Base-by-base conservation (phyloP, 2,329 filamentous ascomycete species). In the Sporothrix variecibatus region DNA sequence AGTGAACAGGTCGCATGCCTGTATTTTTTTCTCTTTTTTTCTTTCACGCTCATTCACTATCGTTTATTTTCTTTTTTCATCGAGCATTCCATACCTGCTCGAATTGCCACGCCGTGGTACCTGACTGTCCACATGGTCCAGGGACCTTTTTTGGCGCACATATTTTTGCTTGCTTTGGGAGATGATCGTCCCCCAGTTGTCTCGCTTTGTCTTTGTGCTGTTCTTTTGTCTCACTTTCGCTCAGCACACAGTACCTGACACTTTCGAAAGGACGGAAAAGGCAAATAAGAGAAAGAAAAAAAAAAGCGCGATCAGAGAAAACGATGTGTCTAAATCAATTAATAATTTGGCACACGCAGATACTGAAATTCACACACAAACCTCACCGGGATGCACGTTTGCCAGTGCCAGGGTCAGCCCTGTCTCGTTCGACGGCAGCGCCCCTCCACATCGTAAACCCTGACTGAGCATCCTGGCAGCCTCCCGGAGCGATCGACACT, bases 401-500 rank as follows among this genome's bases (percentile, higher is more conserved):
- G 38, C 62, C 62, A 17, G 62, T 65, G 38, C 38, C 38, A 46
- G 62, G 38, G 62, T 28, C 62, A 46, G 62, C 62, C 38, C 62
- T 67, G 62, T 67, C 23, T 67, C 6, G 12, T 26, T 23, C 38
- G 56, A 34, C 28, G 5, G 12, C 28, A 17, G 15, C 34, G 34
- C 58, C 58, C 58, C 7, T 62, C 58, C 31, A n/a, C 28, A 15
- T 17, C 8, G 28, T 62, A 62, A 40, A 46, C 23, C n/a, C 62
- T 65, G 62, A 26, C 62, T 65, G 62, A 43, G 23, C 62, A 65
- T 46, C 62, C 62, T 38, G 38, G 62, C 23, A 65, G 62, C 62
- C n/a, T 65, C 23, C 62, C 62, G 62, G 23, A 43, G 12, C 9
- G 62, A 65, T 65, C 62, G 38, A 64, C 62, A 65, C 31, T 62